These are phyloP conservation scores for Coniochaeta ligniaria DNA, from an alignment of 2,329 filamentous ascomycete genomes.

Conservation along the genomic window DNA sequence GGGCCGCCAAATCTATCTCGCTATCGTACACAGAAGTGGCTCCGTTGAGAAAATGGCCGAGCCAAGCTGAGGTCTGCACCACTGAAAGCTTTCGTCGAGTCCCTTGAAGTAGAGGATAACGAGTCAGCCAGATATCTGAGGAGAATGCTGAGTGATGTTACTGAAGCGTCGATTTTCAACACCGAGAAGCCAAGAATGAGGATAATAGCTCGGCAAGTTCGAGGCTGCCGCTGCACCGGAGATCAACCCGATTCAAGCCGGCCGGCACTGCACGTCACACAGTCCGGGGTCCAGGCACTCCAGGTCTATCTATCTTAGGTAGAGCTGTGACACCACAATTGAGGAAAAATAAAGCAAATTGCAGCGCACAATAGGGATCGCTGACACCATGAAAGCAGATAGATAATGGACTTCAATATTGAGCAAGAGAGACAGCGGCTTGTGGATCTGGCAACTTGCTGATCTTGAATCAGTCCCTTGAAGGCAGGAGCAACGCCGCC, in stretches of 20 bases:
- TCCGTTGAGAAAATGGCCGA: background rate
- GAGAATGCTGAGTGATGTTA: background rate
- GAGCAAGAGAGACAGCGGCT: background rate
- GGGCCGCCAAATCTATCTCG: background rate
- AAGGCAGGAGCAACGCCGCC: background rate
- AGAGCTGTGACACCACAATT: background rate
- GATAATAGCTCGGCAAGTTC: background rate
- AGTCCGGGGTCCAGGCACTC: background rate
- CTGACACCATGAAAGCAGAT: background rate
- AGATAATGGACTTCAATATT: background rate
- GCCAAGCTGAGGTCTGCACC: background rate
- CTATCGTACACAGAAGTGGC: background rate
- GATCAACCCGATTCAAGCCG: background rate
- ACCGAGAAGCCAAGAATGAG: background rate
- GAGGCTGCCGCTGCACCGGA: background rate
- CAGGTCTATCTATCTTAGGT: background rate
- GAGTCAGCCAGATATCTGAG: background rate
- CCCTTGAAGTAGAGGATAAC: background rate
- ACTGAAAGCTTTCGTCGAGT: background rate
- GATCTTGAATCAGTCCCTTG: background rate
- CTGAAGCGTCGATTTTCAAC: background rate
- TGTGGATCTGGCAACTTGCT: background rate
- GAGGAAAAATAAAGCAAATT: background rate
- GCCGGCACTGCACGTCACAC: background rate
- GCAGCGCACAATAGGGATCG: background rate